A percentile compares a stretch with the other conserved stretches of the same genome.
These are phyloP conservation scores for Melaleuca quinquenervia DNA, from an alignment of 345 rosid species.

Conservation along the genomic window DNA sequence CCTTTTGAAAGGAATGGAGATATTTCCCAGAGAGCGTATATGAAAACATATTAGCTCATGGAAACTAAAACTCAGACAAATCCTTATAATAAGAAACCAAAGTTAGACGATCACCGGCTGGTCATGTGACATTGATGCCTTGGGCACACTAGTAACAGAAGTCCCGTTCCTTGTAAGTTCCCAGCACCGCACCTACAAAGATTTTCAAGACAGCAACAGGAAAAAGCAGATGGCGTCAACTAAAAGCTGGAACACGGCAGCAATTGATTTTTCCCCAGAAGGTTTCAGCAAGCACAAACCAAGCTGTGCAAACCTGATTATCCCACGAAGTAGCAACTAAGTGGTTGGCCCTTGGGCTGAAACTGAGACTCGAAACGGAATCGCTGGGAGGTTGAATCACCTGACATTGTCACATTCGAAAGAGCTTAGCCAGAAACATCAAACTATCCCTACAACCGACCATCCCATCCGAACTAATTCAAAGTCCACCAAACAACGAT, in stretches of 20 bases:
- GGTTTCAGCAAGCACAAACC: background rate
- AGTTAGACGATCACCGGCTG: slow-evolving; percentile 55
- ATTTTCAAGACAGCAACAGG: background rate
- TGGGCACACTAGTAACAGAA: slow-evolving; percentile 45
- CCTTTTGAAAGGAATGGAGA: slow-evolving; percentile 20
- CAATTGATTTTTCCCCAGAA: background rate
- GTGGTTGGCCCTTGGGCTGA: slow-evolving; percentile 86
- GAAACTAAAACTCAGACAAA: background rate
- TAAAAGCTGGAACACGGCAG: background rate
- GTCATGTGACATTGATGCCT: slow-evolving; percentile 79
- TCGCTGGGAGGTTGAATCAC: slow-evolving; percentile 79
- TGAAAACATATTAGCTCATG: background rate
- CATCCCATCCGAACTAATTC: background rate
- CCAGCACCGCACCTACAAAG: slow-evolving; percentile 87
- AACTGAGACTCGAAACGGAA: slow-evolving; percentile 79
- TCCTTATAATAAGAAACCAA: background rate
- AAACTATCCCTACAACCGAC: background rate
- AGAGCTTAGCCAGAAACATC: background rate
- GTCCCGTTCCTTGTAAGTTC: slow-evolving; percentile 58
- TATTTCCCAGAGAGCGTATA: background rate
- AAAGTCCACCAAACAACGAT: background rate
- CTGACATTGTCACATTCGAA: slow-evolving; percentile 13
- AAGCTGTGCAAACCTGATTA: slow-evolving; percentile 57
- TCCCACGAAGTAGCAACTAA: slow-evolving; percentile 97
- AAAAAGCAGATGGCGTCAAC: background rate